Base-by-base conservation (phyloP, 1,284 basidiomycete genomes). In the Tilletia horrida region DNA sequence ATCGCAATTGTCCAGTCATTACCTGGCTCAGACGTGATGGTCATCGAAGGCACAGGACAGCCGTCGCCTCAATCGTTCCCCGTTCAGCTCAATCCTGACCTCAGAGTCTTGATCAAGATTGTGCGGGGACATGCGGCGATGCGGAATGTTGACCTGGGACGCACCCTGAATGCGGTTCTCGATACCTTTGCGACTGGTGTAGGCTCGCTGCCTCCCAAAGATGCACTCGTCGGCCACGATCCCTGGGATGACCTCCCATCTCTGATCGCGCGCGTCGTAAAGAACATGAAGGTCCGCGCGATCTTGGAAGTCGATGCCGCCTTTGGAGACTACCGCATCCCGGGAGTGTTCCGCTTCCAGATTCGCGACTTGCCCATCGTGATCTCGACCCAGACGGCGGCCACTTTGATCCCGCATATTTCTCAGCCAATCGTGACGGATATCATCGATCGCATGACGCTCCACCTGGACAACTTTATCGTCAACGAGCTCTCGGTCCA, bases 331-430 rank as follows among this genome's bases (percentile, higher is more conserved):
- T 78, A 72, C 57, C 64, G 63, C 16, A 70, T 78, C 13, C 76
- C 76, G 3, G 72, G 75, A 47, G 45, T 47, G 44, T 67, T 78
- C 61, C 31, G 62, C 23, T 76, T 78, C 62, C 68, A 71, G 6
- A 73, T 76, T 65, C 69, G 69, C 31, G 68, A 71, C 63, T 62
- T 78, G 40, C 73, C 76, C 62, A 76, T 78, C 48, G 73, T 75
- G 18, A 72, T 78, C 61, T 73, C 73, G 2, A 67, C 68, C 40
- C 70, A 73, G 52, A 76, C 75, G 31, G 70, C 75, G 1, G 43
- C 73, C n/a, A 67, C 42, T 31, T 69, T 78, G 23, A 62, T 78
- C 2, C 75, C 76, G 13, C 64, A 67, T 1, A 65, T 78, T 3
- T 73, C 75, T 2, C 67, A 70, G 13, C 76, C 76, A 9, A 66